Evolutionary conservation across 805 yeast genomes (phyloP), one percentile per base, ranked within the genome.

Genomic region (Candida stauntonica): DNA sequence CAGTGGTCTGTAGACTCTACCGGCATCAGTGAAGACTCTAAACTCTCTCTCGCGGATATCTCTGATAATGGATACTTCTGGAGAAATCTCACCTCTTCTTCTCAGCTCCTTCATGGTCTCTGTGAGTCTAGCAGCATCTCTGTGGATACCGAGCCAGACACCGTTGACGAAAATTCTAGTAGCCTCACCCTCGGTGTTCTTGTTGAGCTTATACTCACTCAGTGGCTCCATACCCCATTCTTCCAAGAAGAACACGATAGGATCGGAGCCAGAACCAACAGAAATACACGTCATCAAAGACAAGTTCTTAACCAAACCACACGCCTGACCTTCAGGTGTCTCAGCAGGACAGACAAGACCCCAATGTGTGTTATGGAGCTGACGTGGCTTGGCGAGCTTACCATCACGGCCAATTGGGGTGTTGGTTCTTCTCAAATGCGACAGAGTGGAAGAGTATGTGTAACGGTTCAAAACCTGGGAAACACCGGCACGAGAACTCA

Each of bases 341-440:
- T 93, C 99, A 17, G 99, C 99, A 36, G 99, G 99, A 68, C 99
- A 93, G 31, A 93, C 98, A 55, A 93, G 75, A 58, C 99, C 99
- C 99, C 99, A 93, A 68, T 93, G 99, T 21, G 99, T 93, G 64
- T 93, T 93, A 70, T 93, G 99, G 58, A 93, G 75, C 70, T 93
- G 99, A 71, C 99, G 89, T 33, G 99, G 99, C 58, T 93, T 88
- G 33, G 99, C 99, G 49, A 93, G 76, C 65, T 93, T 93, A 72
- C 99, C 99, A 66, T 93, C 99, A 72, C 98, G 83, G 44, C 99
- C 99, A 62, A 93, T 93, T 29, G 99, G 99, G 4, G 99, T 94
- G 60, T 93, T 93, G 3, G 99, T 93, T 77, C 99, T 86, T 70
- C 99, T 82, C 68, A 93, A 81, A 72, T 93, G 99, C 40, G 99